Conservation (phyloP, 2,329 filamentous ascomycete species). For the Hirsutella minnesotensis region DNA sequence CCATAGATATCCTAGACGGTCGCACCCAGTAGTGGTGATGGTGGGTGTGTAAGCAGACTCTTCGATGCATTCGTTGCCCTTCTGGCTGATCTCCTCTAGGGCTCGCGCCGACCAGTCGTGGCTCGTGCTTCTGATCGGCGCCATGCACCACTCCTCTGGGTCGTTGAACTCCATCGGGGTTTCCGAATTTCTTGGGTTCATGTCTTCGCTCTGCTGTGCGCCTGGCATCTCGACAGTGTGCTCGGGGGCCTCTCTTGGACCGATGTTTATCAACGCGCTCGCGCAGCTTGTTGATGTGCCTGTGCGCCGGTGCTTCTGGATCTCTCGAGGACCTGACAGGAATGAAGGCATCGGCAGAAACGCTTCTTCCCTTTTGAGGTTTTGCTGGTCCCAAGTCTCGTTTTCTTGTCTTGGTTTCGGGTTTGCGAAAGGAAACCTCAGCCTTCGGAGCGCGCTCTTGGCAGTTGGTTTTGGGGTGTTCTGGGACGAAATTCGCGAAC, state of each 20-base stretch:
- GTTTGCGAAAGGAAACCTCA: background rate
- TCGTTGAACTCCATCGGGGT: background rate
- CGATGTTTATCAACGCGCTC: no score
- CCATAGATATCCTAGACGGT: slow-evolving; percentile 13
- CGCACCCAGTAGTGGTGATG: slow-evolving; percentile 51
- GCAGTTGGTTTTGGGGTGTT: background rate
- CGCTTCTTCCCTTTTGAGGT: background rate
- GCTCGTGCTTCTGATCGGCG: slow-evolving; percentile 1
- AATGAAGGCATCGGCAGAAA: background rate
- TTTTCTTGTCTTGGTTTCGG: background rate
- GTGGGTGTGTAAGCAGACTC: slow-evolving; percentile 43
- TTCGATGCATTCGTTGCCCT: slow-evolving; percentile 9
- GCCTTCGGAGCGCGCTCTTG: background rate
- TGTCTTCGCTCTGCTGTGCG: no score
- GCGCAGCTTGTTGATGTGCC: background rate
- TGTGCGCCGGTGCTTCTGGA: background rate
- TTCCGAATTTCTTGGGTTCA: background rate
- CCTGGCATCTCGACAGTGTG: no score
- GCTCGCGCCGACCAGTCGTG: slow-evolving; percentile 11
- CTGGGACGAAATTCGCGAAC: no score
- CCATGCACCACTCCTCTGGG: background rate
- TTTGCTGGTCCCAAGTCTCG: background rate
- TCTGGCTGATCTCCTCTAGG: slow-evolving; percentile 11
- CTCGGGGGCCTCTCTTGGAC: no score
- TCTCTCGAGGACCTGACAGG: background rate